Evolutionary conservation across 352 stramenopile species (phyloP), one percentile per base, ranked within the genome.

Genomic region (Thraustotheca clavata): DNA sequence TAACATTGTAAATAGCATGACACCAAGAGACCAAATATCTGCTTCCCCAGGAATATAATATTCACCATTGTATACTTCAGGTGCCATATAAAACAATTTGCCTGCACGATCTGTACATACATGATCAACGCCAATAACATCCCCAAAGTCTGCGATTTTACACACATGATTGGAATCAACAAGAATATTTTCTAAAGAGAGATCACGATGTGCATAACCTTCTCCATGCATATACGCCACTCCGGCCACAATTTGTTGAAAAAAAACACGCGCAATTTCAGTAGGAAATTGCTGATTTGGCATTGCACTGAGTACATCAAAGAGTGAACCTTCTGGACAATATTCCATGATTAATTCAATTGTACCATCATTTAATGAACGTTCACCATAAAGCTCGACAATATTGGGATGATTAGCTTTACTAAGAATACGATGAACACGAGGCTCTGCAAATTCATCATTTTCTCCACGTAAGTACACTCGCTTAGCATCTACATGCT

Each of bases 131-230:
- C 76, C 79, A 3, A 87, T 70, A 0, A 79, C 66, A 31, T 77
- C 68, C 39, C 86, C 80, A 34, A 89, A 88, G 50, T 91, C 82
- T 0, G 78, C 76, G 18, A 91, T 74, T 61, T 91, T 91, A 41
- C 81, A 54, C 27, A 83, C 68, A 43, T 81, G 79, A 0, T 76
- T 63, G 27, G 68, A 71, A 11, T 77, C 87, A 24, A 87, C 74
- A 26, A 86, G 86, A n/a, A 91, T 68, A 54, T 91, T 91, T 65
- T 91, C 80, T 2, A 91, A 73, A 26, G 79, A 75, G 34, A 91
- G 57, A 49, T 91, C 83, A 20, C 82, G 67, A 49, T 91, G 82
- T 2, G 72, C 82, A 34, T 89, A 52, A 34, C 80, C 80, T 34
- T 87, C 73, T 22, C 60, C 41, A 47, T 91, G 82, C 24, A 91